Conservation (phyloP, 306 rosid species). For the Quercus glauca region DNA sequence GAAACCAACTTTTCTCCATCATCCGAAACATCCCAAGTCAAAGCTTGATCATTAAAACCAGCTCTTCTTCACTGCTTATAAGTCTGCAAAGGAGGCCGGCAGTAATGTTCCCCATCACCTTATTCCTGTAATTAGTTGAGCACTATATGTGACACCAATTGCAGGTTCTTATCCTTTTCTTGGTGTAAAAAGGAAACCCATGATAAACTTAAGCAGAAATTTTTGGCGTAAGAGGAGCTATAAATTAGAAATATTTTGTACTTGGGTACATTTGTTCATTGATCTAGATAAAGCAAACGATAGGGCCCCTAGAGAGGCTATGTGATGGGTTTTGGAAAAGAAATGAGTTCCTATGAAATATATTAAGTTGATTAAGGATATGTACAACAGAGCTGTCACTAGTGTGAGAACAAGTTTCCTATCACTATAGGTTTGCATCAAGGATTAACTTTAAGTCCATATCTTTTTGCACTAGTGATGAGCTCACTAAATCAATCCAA, state of each 20-base stretch:
- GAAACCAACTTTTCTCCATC: neutral
- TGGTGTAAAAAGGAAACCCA: neutral
- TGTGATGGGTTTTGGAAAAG: no score
- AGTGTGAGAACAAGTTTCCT: no score
- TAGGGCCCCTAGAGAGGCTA: no score
- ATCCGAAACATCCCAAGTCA: neutral
- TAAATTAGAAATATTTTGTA: neutral
- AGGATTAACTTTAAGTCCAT: no score
- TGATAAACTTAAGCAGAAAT: neutral
- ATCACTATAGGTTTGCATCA: no score
- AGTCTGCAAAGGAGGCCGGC: neutral
- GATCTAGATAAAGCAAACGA: no score
- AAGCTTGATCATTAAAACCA: neutral
- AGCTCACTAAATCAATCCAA: no score
- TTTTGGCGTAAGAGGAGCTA: neutral
- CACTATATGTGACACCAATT: neutral
- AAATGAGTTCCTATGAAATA: no score
- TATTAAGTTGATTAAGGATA: no score
- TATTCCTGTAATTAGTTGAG: neutral
- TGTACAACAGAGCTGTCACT: no score
- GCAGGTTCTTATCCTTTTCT: neutral
- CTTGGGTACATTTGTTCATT: neutral
- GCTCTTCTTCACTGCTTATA: neutral
- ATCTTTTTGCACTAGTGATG: no score
- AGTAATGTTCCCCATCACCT: constrained; percentile 9